A percentile compares a stretch with the other conserved stretches of the same genome.
phyloP scores from a whole-genome alignment of 208 protist genomes.

The Crithidia expoeki region DNA sequence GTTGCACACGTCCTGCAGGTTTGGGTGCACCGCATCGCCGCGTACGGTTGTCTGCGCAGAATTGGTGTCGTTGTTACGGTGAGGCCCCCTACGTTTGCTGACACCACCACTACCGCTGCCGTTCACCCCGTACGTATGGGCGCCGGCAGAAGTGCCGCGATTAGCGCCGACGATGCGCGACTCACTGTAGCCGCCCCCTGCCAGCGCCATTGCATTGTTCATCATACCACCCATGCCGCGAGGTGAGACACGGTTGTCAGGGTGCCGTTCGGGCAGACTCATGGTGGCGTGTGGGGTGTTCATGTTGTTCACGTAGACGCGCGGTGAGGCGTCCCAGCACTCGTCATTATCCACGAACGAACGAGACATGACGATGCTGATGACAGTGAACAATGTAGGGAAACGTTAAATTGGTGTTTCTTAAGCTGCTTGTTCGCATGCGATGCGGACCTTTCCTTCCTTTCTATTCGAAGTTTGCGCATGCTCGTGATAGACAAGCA shows the following conservation, averaged over 20 bases:
- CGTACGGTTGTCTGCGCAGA: neutral
- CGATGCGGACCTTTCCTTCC: neutral
- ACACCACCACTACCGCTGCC: neutral
- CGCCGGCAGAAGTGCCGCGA: neutral
- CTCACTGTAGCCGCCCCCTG: neutral
- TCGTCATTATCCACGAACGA: slow-evolving; percentile 22
- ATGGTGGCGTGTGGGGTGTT: slow-evolving; percentile 70
- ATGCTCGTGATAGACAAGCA: too few relatives aligned
- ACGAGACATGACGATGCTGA: slow-evolving; percentile 12
- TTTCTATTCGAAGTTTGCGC: too few relatives aligned
- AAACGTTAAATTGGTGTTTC: neutral
- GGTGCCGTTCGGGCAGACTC: slow-evolving; percentile 44
- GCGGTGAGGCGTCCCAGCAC: slow-evolving; percentile 11
- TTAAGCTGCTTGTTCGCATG: too few relatives aligned
- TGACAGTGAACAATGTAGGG: neutral
- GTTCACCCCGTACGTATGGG: too few relatives aligned
- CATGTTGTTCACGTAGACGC: slow-evolving; percentile 89
- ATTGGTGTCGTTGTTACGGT: neutral
- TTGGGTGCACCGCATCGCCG: slow-evolving; percentile 56
- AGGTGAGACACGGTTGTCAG: slow-evolving; percentile 6
- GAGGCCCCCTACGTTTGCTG: neutral
- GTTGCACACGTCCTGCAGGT: slow-evolving; percentile 76
- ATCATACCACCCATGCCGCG: neutral
- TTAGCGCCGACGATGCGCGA: neutral
- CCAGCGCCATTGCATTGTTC: neutral